Conservation (phyloP, 164 flowering plant species). For the Litsea cubeba region DNA sequence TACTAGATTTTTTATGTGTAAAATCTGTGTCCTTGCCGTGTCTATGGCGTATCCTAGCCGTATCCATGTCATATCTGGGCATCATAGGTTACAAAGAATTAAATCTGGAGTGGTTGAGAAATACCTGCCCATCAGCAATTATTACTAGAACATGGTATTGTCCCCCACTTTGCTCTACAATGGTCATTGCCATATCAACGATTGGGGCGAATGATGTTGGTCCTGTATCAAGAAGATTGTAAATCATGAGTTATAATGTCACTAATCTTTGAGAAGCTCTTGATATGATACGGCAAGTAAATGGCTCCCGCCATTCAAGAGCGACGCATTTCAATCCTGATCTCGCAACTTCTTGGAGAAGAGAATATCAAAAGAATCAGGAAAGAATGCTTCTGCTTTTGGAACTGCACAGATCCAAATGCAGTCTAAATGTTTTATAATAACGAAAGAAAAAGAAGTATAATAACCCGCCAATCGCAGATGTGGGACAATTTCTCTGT, state of each 20-base stretch:
- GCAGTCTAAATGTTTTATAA: neutral
- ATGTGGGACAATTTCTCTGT: slow-evolving; percentile 75
- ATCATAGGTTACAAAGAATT: no score
- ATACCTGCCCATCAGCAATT: slow-evolving; percentile 99
- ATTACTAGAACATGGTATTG: slow-evolving; percentile 93
- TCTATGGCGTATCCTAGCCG: no score
- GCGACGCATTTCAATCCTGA: neutral
- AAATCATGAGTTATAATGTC: neutral
- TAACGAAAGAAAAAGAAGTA: neutral
- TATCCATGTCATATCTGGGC: no score
- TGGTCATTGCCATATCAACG: slow-evolving; percentile 78
- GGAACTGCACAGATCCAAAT: neutral
- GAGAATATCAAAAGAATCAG: neutral
- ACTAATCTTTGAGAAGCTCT: neutral
- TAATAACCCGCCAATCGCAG: slow-evolving; percentile 72
- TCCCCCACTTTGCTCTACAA: slow-evolving; percentile 85
- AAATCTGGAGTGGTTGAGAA: neutral
- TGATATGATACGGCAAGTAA: neutral
- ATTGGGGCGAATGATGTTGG: slow-evolving; percentile 97
- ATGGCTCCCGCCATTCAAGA: neutral
- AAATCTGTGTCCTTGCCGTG: no score
- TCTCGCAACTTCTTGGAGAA: neutral
- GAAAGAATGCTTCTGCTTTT: neutral
- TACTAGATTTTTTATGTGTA: no score
- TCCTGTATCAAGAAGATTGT: slow-evolving; percentile 35